Evolutionary conservation across 2,329 filamentous ascomycete species (phyloP), one percentile per base, ranked within the genome.

Genomic region (Colletotrichum magnum): DNA sequence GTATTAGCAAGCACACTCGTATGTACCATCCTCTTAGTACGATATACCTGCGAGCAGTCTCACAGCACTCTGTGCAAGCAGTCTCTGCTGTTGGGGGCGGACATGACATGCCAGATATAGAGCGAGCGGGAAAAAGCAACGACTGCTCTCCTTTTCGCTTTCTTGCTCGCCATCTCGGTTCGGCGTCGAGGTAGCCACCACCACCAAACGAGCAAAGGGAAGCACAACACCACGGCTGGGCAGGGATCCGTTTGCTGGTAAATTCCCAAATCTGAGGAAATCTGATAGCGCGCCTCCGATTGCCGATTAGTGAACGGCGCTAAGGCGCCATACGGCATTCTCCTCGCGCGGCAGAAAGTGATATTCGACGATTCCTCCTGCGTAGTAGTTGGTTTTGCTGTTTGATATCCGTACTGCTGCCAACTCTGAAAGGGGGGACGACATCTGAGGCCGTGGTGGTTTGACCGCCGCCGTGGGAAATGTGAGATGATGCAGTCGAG

Each of bases 291-390:
- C 57, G 51, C 12, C 32, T 12, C 32, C 50, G 54, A 65, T 65
- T 54, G 54, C 61, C 60, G 61, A 65, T 68, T 68, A 68, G 41
- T 68, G 28, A 65, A 65, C 66, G 2, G 43, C 54, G 50, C 61
- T 54, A 65, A 32, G 48, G n/a, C 56, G n/a, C 24, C 56, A 18
- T 43, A 58, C 57, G 52, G 39, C 28, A 58, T 32, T n/a, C 45
- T 52, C n/a, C 7, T 39, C 24, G 16, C 43, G 18, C 12, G 16
- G 10, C 7, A n/a, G 32, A 13, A 59, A 65, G 21, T 59, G 53
- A 68, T 18, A 61, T 54, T 36, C 28, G 50, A 52, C 6, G 28
- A n/a, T 21, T 21, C 47, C 4, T 13, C 18, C 16, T n/a, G 16
- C 13, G 13, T 47, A 15, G 45, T 18, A 7, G 18, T 18, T 18